phyloP scores from a whole-genome alignment of 1,284 basidiomycete genomes.

The Vanrija humicola region DNA sequence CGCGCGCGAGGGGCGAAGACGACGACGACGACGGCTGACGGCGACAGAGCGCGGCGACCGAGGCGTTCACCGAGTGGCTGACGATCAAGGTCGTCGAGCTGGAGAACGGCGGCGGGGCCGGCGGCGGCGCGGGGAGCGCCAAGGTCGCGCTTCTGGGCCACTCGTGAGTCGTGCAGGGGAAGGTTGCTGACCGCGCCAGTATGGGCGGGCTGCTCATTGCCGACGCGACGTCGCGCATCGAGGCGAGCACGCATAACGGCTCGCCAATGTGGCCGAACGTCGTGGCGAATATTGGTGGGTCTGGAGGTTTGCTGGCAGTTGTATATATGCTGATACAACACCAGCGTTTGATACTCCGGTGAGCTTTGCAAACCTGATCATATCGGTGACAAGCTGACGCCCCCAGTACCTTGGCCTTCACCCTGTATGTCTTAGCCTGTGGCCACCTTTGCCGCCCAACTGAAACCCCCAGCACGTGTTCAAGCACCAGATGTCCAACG shows the following conservation, averaged over 20 bases:
- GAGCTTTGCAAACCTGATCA: not conserved
- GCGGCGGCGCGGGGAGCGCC: constrained; percentile 70
- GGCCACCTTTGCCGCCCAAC: not conserved
- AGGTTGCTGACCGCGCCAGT: constrained; percentile 49
- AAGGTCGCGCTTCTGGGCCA: constrained; percentile 87
- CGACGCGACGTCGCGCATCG: constrained; percentile 73
- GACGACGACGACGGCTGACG: not conserved
- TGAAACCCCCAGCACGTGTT: constrained; percentile 33
- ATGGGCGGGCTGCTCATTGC: constrained; percentile 88
- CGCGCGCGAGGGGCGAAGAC: not conserved
- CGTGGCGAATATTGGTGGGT: constrained; percentile 40
- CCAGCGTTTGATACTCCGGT: constrained; percentile 85
- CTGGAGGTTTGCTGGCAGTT: not conserved
- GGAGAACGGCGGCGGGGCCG: constrained; percentile 61
- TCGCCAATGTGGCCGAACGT: constrained; percentile 47
- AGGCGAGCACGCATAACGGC: constrained; percentile 41
- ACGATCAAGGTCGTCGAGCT: constrained; percentile 71
- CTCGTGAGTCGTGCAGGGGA: constrained; percentile 56
- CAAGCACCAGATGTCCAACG: constrained; percentile 76
- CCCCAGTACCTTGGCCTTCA: constrained; percentile 77
- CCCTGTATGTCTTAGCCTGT: constrained; percentile 51
- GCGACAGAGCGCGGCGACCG: constrained; percentile 67
- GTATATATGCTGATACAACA: not conserved
- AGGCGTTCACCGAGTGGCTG: constrained; percentile 83
- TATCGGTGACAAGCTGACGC: not conserved